Percentiles rank a stretch among this genome's conserved stretches.
Conservation (phyloP, 495 filamentous ascomycete genomes). For the Rhizodiscina lignyota region DNA sequence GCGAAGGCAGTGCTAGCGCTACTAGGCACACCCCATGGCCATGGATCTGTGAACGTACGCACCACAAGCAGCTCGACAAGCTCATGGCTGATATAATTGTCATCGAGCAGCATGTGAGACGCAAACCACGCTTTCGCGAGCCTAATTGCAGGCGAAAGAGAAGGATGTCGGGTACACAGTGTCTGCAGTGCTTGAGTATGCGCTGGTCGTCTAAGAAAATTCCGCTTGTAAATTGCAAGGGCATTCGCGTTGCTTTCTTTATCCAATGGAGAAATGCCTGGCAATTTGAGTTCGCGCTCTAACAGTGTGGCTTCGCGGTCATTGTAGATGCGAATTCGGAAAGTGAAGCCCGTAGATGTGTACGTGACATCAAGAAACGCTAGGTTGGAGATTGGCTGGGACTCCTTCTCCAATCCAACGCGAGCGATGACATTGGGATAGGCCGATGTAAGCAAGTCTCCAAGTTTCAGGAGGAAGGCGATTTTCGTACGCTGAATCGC, state of each 20-base stretch:
- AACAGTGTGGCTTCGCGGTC: conserved; percentile 75
- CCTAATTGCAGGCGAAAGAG: conserved; percentile 73
- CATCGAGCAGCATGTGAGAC: conserved; percentile 55
- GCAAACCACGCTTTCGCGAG: conserved; percentile 82
- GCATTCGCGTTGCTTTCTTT: conserved; percentile 51
- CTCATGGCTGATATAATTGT: conserved; percentile 66
- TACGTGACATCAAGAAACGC: conserved; percentile 74
- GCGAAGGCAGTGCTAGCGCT: conserved; percentile 70
- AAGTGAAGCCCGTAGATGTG: conserved; percentile 39
- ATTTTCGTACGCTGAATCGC: conserved; percentile 90
- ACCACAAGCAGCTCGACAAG: conserved; percentile 66
- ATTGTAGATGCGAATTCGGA: conserved; percentile 55
- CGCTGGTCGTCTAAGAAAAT: conserved; percentile 54
- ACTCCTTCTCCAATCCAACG: conserved; percentile 66
- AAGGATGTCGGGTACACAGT: conserved; percentile 63
- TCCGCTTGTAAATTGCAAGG: conserved; percentile 51
- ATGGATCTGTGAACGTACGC: conserved; percentile 61
- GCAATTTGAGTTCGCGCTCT: conserved; percentile 61
- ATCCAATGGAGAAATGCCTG: conserved; percentile 36
- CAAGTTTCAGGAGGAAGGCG: conserved; percentile 75
- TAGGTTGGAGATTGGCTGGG: conserved; percentile 39
- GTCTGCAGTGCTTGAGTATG: conserved; percentile 66
- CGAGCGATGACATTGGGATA: conserved; percentile 32
- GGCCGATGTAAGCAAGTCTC: conserved; percentile 43
- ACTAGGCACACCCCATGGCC: conserved; percentile 65